A percentile compares a stretch with the other conserved stretches of the same genome.
Conservation (phyloP, 306 rosid species). For the Trifolium repens region DNA sequence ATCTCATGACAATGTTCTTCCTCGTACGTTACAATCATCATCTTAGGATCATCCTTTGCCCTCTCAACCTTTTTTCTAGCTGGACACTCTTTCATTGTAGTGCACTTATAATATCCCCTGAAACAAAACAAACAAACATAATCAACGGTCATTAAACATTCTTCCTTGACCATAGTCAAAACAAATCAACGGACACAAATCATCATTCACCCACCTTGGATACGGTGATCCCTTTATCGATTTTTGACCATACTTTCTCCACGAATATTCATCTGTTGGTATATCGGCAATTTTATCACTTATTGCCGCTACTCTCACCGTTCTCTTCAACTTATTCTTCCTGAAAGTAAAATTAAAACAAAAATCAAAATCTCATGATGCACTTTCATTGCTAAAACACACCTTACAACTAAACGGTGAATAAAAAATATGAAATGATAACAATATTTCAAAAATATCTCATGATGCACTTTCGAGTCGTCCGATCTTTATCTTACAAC, state of each 20-base stretch:
- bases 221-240: conserved; percentile 91
- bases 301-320: conserved; percentile 73
- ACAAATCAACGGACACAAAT: not conserved
- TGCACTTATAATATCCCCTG: conserved; percentile 91
- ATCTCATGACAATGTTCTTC: conserved; percentile 77
- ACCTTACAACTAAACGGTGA: not conserved
- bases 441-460: not conserved
- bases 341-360: conserved; percentile 41
- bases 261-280: conserved; percentile 81
- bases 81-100: conserved; percentile 78
- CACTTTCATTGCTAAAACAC: not conserved
- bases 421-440: not conserved
- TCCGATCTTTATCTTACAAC: no score
- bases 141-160: not conserved
- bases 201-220: conserved; percentile 61
- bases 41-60: conserved; percentile 74
- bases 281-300: conserved; percentile 87
- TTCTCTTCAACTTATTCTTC: conserved; percentile 73
- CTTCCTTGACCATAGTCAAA: not conserved
- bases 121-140: not conserved
- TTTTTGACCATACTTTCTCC: conserved; percentile 95
- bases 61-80: conserved; percentile 96
- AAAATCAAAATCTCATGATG: not conserved
- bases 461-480: not conserved
- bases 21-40: conserved; percentile 86